phyloP scores from a whole-genome alignment of 306 rosid species.

The Abrus pulchellus region DNA sequence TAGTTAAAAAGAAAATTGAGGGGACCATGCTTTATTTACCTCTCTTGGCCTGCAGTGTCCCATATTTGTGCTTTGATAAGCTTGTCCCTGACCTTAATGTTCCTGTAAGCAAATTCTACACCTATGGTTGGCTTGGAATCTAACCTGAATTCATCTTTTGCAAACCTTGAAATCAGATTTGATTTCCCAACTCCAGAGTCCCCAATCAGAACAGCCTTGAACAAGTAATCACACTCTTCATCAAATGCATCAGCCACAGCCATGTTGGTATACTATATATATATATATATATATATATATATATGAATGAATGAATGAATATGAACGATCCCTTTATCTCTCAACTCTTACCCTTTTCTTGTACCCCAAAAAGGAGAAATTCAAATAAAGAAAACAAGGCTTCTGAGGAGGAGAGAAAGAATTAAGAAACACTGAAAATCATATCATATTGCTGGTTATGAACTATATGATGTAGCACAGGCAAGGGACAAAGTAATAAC shows the following conservation, averaged over 20 bases:
- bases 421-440: not conserved
- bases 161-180: conserved; percentile 81
- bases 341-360: conserved; percentile 1
- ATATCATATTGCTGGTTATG: not conserved
- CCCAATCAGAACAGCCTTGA: conserved; percentile 83
- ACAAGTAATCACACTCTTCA: conserved; percentile 89
- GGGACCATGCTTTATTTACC: conserved; percentile 50
- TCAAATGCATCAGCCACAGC: conserved; percentile 76
- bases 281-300: not conserved
- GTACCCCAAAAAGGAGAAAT: not conserved
- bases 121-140: conserved; percentile 96
- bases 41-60: conserved; percentile 99
- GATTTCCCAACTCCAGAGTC: conserved; percentile 97
- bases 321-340: not conserved
- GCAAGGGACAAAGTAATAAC: not conserved
- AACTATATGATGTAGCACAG: not conserved
- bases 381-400: not conserved
- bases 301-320: not conserved
- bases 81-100: conserved; percentile 70
- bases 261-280: not conserved
- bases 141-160: conserved; percentile 75
- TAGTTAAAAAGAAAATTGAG: not conserved
- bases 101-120: conserved; percentile 92
- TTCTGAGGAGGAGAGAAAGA: not conserved
- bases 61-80: conserved; percentile 94